Evolutionary conservation across 805 yeast species (phyloP).

Genomic region (Kluyveromyces aestuarii): DNA sequence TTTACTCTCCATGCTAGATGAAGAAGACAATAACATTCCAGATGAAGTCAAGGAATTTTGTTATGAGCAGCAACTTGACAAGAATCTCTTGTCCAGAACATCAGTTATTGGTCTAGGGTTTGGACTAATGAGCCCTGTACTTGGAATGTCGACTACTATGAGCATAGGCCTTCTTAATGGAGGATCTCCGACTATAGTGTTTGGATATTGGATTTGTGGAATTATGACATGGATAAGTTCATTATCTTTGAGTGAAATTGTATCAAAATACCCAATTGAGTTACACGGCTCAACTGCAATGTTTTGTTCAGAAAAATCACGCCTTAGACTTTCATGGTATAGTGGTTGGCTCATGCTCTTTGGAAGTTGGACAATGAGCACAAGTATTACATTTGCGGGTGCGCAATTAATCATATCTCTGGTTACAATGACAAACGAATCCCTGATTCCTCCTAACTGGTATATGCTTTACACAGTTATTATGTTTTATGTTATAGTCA

Average conservation of each 20-base stretch:
- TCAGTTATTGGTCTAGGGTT: slow-evolving; percentile 74
- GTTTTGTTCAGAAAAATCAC: slow-evolving; percentile 47
- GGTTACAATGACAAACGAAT: slow-evolving; percentile 50
- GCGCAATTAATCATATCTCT: slow-evolving; percentile 63
- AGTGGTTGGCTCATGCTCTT: slow-evolving; percentile 69
- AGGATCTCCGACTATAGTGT: slow-evolving; percentile 63
- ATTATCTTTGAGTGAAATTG: slow-evolving; percentile 65
- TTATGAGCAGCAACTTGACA: slow-evolving; percentile 61
- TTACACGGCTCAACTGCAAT: slow-evolving; percentile 73
- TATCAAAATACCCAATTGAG: slow-evolving; percentile 68
- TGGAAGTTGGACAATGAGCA: slow-evolving; percentile 73
- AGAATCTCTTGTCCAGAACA: slow-evolving; percentile 52
- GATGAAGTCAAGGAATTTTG: slow-evolving; percentile 64
- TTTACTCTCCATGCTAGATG: slow-evolving; percentile 19
- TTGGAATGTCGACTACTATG: slow-evolving; percentile 66
- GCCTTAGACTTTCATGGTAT: slow-evolving; percentile 60
- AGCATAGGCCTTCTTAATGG: slow-evolving; percentile 68
- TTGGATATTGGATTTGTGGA: slow-evolving; percentile 66
- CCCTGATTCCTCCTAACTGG: slow-evolving; percentile 44
- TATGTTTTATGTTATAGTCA: slow-evolving; percentile 47
- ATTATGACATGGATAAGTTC: slow-evolving; percentile 57
- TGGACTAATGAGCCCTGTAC: slow-evolving; percentile 74
- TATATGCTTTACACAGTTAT: slow-evolving; percentile 41
- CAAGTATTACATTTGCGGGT: slow-evolving; percentile 67
- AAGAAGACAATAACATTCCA: slow-evolving; percentile 35